Base-by-base conservation (phyloP, 2,329 filamentous ascomycete species). In the Pestalotiopsis sp. region DNA sequence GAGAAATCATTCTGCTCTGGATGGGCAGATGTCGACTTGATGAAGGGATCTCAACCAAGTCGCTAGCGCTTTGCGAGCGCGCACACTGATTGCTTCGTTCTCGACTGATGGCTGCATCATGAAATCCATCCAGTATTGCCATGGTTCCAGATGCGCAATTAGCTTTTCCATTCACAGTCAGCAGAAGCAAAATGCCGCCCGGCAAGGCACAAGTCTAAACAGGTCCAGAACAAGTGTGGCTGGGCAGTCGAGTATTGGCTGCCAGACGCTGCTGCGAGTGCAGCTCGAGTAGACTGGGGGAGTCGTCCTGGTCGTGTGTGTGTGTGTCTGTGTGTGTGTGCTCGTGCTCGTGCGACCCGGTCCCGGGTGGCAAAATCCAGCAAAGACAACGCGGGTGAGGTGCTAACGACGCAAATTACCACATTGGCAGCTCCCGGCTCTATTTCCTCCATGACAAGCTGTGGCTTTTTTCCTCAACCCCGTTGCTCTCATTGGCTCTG, bases 211-310 rank as follows among this genome's bases (percentile, higher is more conserved):
- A 36, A 41, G 31, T 31, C 59, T 20, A 39, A 39, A 14, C 27
- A 38, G 59, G 61, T 39, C 61, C 39, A 64, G 61, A 64, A 64
- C 61, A 52, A 49, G 20, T 64, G 61, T 64, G 61, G 61, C 61
- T 64, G 61, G 25, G 39, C 23, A 64, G 23, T 38, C 61, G n/a
- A 31, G 61, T 41, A 39, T 52, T 45, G 61, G 61, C 61, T 64
- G 39, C 25, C 39, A 64, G 25, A 64, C 61, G 61, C 61, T 64
- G 27, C 27, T 49, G 36, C 61, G 14, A 64, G 61, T 64, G 61
- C 61, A 64, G 38, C 61, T 64, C 61, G 61, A 36, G 31, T 36
- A 36, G 31, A 36, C 31, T 36, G 31, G 31, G 27, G 31, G 31
- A 36, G 31, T 52, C 45, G 6, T 52, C 45, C 45, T 52, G 31